These are phyloP conservation scores for Phialophora chinensis DNA, from an alignment of 2,329 filamentous ascomycete species.

Conservation along the genomic window DNA sequence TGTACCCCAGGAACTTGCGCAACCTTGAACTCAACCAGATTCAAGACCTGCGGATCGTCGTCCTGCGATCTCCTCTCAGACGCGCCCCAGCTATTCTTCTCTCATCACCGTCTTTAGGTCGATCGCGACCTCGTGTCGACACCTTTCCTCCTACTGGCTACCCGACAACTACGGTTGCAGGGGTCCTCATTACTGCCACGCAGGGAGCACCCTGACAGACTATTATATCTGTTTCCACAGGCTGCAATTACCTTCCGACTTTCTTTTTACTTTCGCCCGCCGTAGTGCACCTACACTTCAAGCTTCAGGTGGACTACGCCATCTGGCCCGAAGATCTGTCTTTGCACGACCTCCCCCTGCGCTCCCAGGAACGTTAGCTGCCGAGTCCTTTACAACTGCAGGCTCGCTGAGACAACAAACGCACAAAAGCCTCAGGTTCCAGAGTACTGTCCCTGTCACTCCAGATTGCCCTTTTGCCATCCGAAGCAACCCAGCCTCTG, in stretches of 20 bases:
- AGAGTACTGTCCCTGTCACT: background rate
- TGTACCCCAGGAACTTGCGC: slow-evolving; percentile 2
- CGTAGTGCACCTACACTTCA: background rate
- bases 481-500: slow-evolving; percentile 4
- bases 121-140: slow-evolving; percentile 1
- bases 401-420: background rate
- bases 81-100: background rate
- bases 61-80: slow-evolving; percentile 1
- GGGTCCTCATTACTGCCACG: background rate
- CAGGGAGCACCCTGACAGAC: background rate
- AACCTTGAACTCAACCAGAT: slow-evolving; percentile 4
- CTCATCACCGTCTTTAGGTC: background rate
- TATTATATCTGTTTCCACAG: slow-evolving; percentile 16
- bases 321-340: background rate
- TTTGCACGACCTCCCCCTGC: background rate
- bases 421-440: background rate
- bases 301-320: background rate
- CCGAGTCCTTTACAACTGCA: background rate
- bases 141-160: slow-evolving; percentile 13
- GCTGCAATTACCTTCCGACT: background rate
- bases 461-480: background rate
- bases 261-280: background rate
- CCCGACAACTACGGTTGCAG: slow-evolving; percentile 7
- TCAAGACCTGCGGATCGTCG: background rate
- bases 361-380: background rate